Conservation (phyloP, 768 basidiomycete genomes). For the Leccinum boreale region DNA sequence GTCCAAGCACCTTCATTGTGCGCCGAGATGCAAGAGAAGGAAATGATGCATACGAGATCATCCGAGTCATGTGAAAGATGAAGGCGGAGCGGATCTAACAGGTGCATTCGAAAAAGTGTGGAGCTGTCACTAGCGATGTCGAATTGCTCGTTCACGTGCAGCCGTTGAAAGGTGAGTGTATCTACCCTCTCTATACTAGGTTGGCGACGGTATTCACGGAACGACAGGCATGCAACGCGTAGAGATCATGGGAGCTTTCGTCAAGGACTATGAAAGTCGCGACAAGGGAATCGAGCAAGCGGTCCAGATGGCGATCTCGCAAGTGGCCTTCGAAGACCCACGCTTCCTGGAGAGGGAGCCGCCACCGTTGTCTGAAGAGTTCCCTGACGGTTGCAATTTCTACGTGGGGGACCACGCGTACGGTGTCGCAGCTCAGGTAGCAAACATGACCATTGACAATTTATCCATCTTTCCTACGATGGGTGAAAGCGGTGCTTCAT, state of each 20-base stretch:
- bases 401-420: conserved; percentile 95
- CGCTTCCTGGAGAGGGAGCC: conserved; percentile 79
- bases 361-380: conserved; percentile 81
- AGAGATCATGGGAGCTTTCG: conserved; percentile 84
- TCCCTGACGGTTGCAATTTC: conserved; percentile 86
- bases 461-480: conserved; percentile 89
- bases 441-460: conserved; percentile 60
- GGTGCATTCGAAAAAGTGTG: too few species aligned
- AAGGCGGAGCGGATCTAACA: too few species aligned
- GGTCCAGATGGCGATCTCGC: conserved; percentile 77
- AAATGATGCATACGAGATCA: conserved; percentile 40
- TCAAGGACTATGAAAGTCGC: conserved; percentile 83
- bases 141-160: conserved; percentile 84
- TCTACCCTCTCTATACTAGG: not conserved
- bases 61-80: too few species aligned
- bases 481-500: conserved; percentile 15
- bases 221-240: conserved; percentile 75
- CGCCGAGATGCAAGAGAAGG: not conserved
- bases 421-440: conserved; percentile 92
- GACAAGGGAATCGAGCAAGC: conserved; percentile 86
- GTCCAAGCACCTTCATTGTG: not conserved
- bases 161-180: conserved; percentile 75
- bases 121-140: conserved; percentile 26
- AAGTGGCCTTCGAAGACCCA: conserved; percentile 87
- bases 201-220: not conserved